These are phyloP conservation scores for Penicillium salamii DNA, from an alignment of 495 filamentous ascomycete genomes.

Conservation along the genomic window DNA sequence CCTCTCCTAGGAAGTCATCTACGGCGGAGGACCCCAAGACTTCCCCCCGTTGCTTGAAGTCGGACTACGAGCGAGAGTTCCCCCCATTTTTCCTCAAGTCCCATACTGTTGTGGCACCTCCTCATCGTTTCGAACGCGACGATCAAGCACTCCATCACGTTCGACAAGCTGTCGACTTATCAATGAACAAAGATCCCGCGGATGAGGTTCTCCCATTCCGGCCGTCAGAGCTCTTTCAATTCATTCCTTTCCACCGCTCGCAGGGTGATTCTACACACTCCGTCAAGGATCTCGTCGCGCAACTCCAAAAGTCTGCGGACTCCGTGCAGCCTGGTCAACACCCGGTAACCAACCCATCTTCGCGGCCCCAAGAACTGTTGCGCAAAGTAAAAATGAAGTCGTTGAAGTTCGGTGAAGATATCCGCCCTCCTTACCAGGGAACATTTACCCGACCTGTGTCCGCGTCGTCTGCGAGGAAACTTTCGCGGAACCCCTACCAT, in stretches of 20 bases:
- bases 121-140: slow-evolving; percentile 53
- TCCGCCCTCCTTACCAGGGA: slow-evolving; percentile 85
- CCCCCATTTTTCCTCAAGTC: slow-evolving; percentile 73
- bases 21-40: slow-evolving; percentile 13
- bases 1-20: slow-evolving; percentile 24
- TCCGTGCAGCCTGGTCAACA: neutral
- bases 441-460: slow-evolving; percentile 66
- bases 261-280: slow-evolving; percentile 52
- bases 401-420: slow-evolving; percentile 79
- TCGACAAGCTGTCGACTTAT: slow-evolving; percentile 48
- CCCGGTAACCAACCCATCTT: slow-evolving; percentile 12
- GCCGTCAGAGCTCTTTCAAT: slow-evolving; percentile 55
- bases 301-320: slow-evolving; percentile 41
- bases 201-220: slow-evolving; percentile 42
- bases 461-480: slow-evolving; percentile 44
- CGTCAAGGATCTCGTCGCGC: slow-evolving; percentile 65
- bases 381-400: slow-evolving; percentile 68
- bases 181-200: slow-evolving; percentile 20
- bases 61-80: slow-evolving; percentile 70
- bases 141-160: slow-evolving; percentile 47
- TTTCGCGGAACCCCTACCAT: slow-evolving; percentile 69
- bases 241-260: slow-evolving; percentile 50
- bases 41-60: slow-evolving; percentile 20
- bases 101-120: slow-evolving; percentile 59
- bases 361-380: slow-evolving; percentile 52